Base-by-base conservation (phyloP, 83 land plant genomes). In the Picea abies region DNA sequence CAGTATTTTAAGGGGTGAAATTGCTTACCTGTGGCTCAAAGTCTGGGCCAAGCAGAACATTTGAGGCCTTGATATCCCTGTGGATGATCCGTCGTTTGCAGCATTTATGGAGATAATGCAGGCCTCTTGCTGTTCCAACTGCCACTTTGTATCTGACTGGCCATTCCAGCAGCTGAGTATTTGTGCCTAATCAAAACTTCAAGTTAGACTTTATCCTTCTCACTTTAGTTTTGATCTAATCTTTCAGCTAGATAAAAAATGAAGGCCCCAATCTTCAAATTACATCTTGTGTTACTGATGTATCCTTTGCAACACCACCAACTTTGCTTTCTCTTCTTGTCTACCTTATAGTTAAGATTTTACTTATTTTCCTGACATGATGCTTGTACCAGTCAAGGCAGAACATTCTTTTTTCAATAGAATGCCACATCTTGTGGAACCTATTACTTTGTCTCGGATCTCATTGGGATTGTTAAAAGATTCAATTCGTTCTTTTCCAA, bases 1-100 rank as follows among this genome's bases (percentile, higher is more conserved):
- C 62, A 56, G 61, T 16, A 25, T 76, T 52, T 20, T 61, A n/a
- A 29, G 70, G 41, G 9, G 6, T 39, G 32, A 39, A 29, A 63
- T 60, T 63, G 32, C 80, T 61, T 79, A 94, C 98, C 95, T 97
- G 98, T 41, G 99, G 97, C 49, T 96, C 97, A 83, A 86, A 97
- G 78, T 97, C 96, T 62, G 85, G 83, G 7, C 90, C 95, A 58
- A 97, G 91, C 44, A 96, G 87, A 56, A 97, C 88, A 68, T 95
- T 97, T 39, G 99, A 95, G 19, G 99, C 95, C 83, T 96, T 96
- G 62, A 96, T 96, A 84, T 97, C 99, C 3, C 98, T 84, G 65
- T 97, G 98, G 61, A 97, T 95, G 60, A 95, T 94, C 4, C 96
- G 84, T 12, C 86, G 86, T 41, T 88, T 89, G 83, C 99, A 97